Conservation (phyloP, 176 grass and related monocot species). For the Metroxylon sagu region DNA sequence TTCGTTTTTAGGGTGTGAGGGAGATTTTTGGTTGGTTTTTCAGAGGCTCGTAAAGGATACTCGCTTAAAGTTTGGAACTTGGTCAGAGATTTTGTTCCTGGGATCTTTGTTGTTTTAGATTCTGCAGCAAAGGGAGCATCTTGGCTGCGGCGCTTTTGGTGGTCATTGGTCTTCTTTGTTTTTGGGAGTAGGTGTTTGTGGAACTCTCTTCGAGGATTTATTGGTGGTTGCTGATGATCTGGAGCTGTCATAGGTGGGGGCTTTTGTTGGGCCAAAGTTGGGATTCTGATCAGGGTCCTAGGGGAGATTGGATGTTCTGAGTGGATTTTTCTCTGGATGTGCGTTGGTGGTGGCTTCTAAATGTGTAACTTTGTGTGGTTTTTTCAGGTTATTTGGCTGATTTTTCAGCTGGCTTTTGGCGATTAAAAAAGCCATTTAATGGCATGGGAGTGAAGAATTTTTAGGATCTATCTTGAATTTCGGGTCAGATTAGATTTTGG, state of each 20-base stretch:
- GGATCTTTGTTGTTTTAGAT: background rate
- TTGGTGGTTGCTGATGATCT: too few species aligned
- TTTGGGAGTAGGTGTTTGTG: too few species aligned
- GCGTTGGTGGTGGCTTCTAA: background rate
- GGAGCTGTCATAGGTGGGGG: too few species aligned
- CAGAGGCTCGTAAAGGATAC: too few species aligned
- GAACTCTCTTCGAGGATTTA: too few species aligned
- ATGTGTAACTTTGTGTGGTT: conserved; percentile 57
- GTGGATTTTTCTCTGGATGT: background rate
- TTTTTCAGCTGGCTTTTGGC: conserved; percentile 37
- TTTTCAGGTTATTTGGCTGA: conserved; percentile 34
- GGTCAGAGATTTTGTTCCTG: background rate
- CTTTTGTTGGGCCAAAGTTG: too few species aligned
- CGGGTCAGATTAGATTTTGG: background rate
- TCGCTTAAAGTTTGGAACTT: conserved; percentile 4
- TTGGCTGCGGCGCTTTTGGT: background rate
- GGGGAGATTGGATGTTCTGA: background rate
- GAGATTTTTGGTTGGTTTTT: too few species aligned
- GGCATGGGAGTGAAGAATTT: background rate
- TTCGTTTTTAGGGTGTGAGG: too few species aligned
- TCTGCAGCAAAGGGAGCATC: background rate
- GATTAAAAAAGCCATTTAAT: background rate
- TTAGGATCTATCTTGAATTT: background rate
- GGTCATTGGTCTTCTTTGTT: too few species aligned
- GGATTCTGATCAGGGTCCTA: conserved; percentile 1